Evolutionary conservation across 331 rosid genomes (phyloP).

Genomic region (Pyracantha coccinea): DNA sequence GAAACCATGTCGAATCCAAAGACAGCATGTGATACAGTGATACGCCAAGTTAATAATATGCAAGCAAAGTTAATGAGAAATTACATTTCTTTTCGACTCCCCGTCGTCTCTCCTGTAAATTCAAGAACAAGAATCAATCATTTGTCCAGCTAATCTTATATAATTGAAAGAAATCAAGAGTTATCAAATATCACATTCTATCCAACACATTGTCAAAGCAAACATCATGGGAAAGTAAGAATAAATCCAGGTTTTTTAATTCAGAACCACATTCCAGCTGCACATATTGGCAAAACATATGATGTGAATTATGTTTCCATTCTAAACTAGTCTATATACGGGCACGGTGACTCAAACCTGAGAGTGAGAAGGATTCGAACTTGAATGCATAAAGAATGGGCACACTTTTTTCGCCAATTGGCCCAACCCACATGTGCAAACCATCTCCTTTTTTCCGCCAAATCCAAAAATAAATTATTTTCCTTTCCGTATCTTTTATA

Average conservation of each 20-base stretch:
- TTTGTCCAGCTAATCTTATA: not conserved
- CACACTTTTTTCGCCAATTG: too few species aligned
- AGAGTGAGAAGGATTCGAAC: too few species aligned
- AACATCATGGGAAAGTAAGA: not conserved
- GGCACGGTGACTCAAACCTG: too few species aligned
- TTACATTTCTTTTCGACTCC: constrained; percentile 56
- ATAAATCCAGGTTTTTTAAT: not conserved
- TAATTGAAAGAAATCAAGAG: not conserved
- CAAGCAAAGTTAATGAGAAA: constrained; percentile 9
- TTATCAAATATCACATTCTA: not conserved
- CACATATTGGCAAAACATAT: not conserved
- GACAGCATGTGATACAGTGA: not conserved
- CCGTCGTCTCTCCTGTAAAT: constrained; percentile 47
- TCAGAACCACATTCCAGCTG: not conserved
- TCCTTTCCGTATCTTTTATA: too few species aligned
- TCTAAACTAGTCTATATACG: too few species aligned
- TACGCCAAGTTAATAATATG: not conserved
- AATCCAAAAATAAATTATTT: too few species aligned
- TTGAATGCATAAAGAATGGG: fast-evolving
- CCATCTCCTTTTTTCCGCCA: too few species aligned
- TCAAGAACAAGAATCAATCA: constrained; percentile 17
- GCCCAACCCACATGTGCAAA: too few species aligned
- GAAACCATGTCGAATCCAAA: not conserved
- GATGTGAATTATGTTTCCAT: too few species aligned
- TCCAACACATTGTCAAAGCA: not conserved